phyloP scores from a whole-genome alignment of 176 grass and related monocot species.

The Carex pumila region DNA sequence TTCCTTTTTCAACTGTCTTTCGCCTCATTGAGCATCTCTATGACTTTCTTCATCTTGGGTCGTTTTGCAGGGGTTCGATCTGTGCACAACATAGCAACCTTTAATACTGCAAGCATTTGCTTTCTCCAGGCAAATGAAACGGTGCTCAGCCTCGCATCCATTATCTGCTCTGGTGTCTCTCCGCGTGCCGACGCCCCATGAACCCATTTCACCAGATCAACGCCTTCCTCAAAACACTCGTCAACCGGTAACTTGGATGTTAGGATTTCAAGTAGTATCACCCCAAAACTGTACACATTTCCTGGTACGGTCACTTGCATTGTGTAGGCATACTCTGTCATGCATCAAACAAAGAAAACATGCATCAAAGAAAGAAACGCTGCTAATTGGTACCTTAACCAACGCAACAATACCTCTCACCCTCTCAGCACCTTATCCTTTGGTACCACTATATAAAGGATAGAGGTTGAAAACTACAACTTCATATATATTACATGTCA shows the following conservation, averaged over 20 bases:
- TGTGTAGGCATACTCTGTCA: conserved; percentile 95
- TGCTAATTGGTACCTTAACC: not conserved
- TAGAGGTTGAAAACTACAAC: not conserved
- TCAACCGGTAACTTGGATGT: conserved; percentile 74
- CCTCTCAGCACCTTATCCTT: not conserved
- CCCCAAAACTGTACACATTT: conserved; percentile 96
- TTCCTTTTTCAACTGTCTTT: conserved; percentile 29
- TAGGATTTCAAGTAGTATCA: conserved; percentile 78
- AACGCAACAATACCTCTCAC: not conserved
- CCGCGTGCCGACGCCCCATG: conserved; percentile 47
- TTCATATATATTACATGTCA: not conserved
- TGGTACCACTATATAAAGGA: not conserved
- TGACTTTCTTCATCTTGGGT: conserved; percentile 81
- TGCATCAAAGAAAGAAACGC: not conserved
- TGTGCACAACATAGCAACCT: conserved; percentile 76
- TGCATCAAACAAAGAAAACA: conserved; percentile 13
- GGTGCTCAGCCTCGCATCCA: conserved; percentile 81
- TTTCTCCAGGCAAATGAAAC: conserved; percentile 80
- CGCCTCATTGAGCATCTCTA: conserved; percentile 84
- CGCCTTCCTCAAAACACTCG: conserved; percentile 72
- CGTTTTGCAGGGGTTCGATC: conserved; percentile 54
- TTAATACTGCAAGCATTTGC: conserved; percentile 84
- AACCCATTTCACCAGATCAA: conserved; percentile 96
- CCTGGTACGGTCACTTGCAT: conserved; percentile 91
- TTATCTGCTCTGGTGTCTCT: conserved; percentile 85